A percentile compares a stretch with the other conserved stretches of the same genome.
phyloP scores from a whole-genome alignment of 2,329 filamentous ascomycete genomes.

The Elsinoe batatas region DNA sequence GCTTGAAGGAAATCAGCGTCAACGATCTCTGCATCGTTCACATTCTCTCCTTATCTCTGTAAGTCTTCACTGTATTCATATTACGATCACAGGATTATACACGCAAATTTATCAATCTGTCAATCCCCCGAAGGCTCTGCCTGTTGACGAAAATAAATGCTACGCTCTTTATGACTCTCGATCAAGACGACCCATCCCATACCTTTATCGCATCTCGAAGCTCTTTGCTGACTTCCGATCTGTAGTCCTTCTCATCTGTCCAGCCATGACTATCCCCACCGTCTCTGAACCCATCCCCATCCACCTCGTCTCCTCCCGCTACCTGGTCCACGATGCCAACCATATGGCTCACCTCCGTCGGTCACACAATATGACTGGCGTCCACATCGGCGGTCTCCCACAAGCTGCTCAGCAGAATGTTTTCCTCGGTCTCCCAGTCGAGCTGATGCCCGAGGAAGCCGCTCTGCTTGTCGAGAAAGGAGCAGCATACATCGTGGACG shows the following conservation, averaged over 20 bases:
- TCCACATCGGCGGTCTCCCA: constrained; percentile 77
- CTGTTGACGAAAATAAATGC: constrained; percentile 45
- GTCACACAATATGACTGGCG: constrained; percentile 72
- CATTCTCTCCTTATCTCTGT: neutral
- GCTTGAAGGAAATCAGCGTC: neutral
- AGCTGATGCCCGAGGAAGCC: constrained; percentile 86
- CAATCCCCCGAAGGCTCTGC: constrained; percentile 64
- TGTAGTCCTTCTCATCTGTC: constrained; percentile 19
- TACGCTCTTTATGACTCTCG: constrained; percentile 33
- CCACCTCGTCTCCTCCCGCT: constrained; percentile 67
- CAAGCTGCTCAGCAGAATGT: constrained; percentile 92
- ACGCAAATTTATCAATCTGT: constrained; percentile 57
- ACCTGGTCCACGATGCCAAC: constrained; percentile 81
- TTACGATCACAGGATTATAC: constrained; percentile 45
- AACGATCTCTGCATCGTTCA: constrained; percentile 5
- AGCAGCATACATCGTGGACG: constrained; percentile 72
- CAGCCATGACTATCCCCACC: constrained; percentile 25
- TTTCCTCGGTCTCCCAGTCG: constrained; percentile 78
- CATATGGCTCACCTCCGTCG: constrained; percentile 69
- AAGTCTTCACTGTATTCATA: neutral
- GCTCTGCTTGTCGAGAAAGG: constrained; percentile 67
- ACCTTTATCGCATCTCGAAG: neutral
- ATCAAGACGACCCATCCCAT: neutral
- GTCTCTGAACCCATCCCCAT: constrained; percentile 59
- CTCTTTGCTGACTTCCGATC: constrained; percentile 5